phyloP scores from a whole-genome alignment of 2,329 filamentous ascomycete species.

The Fusarium cicatricum region DNA sequence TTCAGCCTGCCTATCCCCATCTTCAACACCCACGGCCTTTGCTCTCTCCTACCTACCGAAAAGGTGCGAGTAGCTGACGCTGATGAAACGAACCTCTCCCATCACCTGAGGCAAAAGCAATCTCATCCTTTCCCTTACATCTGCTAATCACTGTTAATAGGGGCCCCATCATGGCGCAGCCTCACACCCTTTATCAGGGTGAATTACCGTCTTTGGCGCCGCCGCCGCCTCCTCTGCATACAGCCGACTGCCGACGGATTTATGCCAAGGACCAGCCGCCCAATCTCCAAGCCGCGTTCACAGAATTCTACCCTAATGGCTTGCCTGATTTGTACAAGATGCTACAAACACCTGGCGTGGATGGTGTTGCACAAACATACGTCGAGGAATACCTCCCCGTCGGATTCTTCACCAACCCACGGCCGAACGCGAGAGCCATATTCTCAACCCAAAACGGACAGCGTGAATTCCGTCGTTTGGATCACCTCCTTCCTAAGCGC shows the following conservation, averaged over 20 bases:
- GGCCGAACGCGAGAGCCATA: conserved; percentile 43
- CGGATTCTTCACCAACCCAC: conserved; percentile 50
- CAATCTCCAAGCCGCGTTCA: conserved; percentile 40
- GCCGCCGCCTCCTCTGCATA: conserved; percentile 22
- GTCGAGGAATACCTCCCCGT: conserved; percentile 48
- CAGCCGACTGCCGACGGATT: conserved; percentile 29
- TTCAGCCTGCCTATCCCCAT: not conserved
- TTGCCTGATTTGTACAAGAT: conserved; percentile 48
- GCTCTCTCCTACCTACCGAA: not conserved
- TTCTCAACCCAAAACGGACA: conserved; percentile 51
- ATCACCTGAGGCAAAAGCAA: not conserved
- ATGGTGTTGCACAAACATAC: conserved; percentile 43
- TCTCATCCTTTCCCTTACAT: not conserved
- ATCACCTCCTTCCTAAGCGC: conserved; percentile 41
- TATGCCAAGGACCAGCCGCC: conserved; percentile 36
- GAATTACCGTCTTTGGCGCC: conserved; percentile 17
- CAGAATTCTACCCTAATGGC: conserved; percentile 48
- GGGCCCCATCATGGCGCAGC: conserved; percentile 28
- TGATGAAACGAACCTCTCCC: not conserved
- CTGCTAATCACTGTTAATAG: conserved; percentile 17
- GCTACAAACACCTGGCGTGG: conserved; percentile 35
- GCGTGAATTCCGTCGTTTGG: conserved; percentile 42
- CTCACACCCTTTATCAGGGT: conserved; percentile 6
- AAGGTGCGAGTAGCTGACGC: not conserved
- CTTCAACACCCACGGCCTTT: not conserved